Base-by-base conservation (phyloP, 2,329 filamentous ascomycete genomes). In the Zalaria sp. region DNA sequence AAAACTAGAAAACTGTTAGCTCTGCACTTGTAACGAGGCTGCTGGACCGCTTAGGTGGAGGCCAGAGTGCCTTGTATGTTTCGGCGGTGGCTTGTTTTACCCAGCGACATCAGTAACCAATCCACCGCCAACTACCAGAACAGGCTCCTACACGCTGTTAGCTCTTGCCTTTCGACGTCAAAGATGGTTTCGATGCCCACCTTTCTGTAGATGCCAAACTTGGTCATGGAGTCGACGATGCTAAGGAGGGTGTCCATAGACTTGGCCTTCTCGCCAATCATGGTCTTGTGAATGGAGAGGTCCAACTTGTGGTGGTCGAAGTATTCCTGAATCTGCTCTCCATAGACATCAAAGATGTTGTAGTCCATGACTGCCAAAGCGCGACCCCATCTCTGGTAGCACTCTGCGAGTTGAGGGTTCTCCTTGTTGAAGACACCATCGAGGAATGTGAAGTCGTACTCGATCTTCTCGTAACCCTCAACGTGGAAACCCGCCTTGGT, bases 181-280 rank as follows among this genome's bases (percentile, higher is more conserved):
- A 31, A 42, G 27, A 65, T 69, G 29, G 29, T 7, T 7, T 32
- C n/a, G 29, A 18, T 18, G 29, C 29, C 29, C n/a, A 32, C 29
- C 64, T 80, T 81, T 50, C 78, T 68, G 50, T 73, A 79, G 42
- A 81, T 75, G 27, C 80, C 80, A 54, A 84, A 83, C 25, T 81
- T 75, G 43, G 68, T 83, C 79, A 84, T 83, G 3, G 77, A 80
- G 55, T 83, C 78, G 41, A 81, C 77, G 51, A 84, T 83, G 49
- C 68, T 73, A 40, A 82, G 58, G 44, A 83, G 68, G 0, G 79
- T 83, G 27, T 81, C 75, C 52, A 84, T 79, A 1, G 73, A 79
- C 69, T 84, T 84, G 35, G 79, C 79, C 61, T 83, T 83, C 57
- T 84, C 80, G 8, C 80, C 79, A 56, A 84, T 82, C 64, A 78